Percentiles rank a stretch among this genome's conserved stretches.
Conservation (phyloP, 306 rosid species). For the Arachis stenosperma region DNA sequence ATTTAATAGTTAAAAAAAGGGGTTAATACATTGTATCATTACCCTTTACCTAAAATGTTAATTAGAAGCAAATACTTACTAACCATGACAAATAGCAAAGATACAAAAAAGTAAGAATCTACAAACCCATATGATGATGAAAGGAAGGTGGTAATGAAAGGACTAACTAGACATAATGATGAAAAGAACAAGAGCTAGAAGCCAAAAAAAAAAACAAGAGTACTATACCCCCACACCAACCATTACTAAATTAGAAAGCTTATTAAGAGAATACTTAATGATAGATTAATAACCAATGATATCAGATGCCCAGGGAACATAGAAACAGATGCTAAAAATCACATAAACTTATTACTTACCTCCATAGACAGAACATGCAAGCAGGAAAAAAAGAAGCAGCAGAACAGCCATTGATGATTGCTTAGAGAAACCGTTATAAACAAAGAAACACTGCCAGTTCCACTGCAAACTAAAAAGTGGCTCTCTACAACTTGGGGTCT, state of each 20-base stretch:
- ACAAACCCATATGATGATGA: slow-evolving; percentile 18
- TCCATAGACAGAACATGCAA: slow-evolving; percentile 53
- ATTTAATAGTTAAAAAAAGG: too few relatives aligned
- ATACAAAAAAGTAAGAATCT: background rate
- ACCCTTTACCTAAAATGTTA: background rate
- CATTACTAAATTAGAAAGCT: slow-evolving; percentile 16
- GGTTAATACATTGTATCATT: too few relatives aligned
- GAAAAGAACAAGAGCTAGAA: background rate
- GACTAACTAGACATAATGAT: background rate
- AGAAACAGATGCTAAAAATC: background rate
- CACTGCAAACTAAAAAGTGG: slow-evolving; percentile 4
- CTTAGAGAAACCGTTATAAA: slow-evolving; percentile 5
- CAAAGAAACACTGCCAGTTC: slow-evolving; percentile 8
- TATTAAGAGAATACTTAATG: background rate
- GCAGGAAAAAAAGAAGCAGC: slow-evolving; percentile 48
- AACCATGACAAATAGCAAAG: background rate
- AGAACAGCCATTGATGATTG: slow-evolving; percentile 56
- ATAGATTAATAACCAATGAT: background rate
- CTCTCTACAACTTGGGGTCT: background rate
- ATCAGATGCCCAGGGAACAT: slow-evolving; percentile 6
- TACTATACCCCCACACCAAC: background rate
- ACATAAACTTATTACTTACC: slow-evolving; percentile 44
- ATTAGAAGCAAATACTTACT: background rate
- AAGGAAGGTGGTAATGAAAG: background rate
- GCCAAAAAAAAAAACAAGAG: background rate